These are phyloP conservation scores for Boletus smithii DNA, from an alignment of 1,284 basidiomycete genomes.

Conservation along the genomic window DNA sequence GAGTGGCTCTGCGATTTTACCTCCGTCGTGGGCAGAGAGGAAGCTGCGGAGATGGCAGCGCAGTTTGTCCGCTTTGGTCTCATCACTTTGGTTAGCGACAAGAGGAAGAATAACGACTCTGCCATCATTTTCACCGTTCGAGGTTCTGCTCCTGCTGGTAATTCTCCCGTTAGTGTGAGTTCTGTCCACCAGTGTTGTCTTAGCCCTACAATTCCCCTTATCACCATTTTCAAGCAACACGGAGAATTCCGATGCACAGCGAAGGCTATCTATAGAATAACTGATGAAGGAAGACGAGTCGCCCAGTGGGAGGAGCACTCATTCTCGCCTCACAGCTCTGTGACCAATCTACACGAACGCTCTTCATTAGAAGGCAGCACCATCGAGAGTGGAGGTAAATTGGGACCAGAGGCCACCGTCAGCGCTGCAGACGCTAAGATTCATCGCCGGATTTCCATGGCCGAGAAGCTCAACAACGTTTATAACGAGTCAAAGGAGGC, in stretches of 20 bases:
- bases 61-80: slow-evolving; percentile 97
- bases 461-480: slow-evolving; percentile 63
- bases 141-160: slow-evolving; percentile 70
- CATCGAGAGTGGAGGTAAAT: slow-evolving; percentile 43
- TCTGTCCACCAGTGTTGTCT: slow-evolving; percentile 4
- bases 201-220: slow-evolving; percentile 17
- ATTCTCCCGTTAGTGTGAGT: slow-evolving; percentile 71
- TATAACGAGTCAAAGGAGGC: slow-evolving; percentile 54
- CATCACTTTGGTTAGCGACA: slow-evolving; percentile 83
- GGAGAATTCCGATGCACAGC: slow-evolving; percentile 95
- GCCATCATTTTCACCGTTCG: slow-evolving; percentile 88
- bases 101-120: slow-evolving; percentile 83
- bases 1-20: slow-evolving; percentile 99
- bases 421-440: slow-evolving; percentile 60
- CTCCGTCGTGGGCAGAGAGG: slow-evolving; percentile 92
- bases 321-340: slow-evolving; percentile 64
- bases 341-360: slow-evolving; percentile 53
- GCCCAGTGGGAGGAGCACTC: slow-evolving; percentile 75
- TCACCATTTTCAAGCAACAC: slow-evolving; percentile 54
- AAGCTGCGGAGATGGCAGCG: slow-evolving; percentile 95
- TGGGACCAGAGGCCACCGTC: slow-evolving; percentile 35
- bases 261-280: slow-evolving; percentile 92
- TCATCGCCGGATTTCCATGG: slow-evolving; percentile 74
- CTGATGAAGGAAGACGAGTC: slow-evolving; percentile 82
- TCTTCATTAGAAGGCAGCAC: slow-evolving; percentile 41